Evolutionary conservation across 495 filamentous ascomycete species (phyloP), one percentile per base, ranked within the genome.

Genomic region (Podospora conica): DNA sequence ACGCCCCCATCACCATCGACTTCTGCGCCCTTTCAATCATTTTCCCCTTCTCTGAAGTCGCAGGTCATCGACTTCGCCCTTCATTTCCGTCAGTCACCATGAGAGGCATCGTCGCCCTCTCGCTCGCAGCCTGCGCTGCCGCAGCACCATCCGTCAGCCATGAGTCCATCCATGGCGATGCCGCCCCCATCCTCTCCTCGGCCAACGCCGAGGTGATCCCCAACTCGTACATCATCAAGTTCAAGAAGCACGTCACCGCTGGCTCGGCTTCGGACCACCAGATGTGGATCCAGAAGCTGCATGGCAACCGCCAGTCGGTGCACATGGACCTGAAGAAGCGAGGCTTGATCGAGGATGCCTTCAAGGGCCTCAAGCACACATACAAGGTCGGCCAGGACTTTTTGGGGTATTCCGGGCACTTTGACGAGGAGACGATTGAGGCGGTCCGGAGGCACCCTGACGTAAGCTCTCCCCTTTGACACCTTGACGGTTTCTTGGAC

Each of bases 201-300:
- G 78, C 83, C 27, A 88, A 89, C 71, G 83, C 92, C 27, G 80
- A 91, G 69, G 80, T 81, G 64, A 85, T 99, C 33, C 90, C 92
- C 57, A 90, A 97, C 81, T 92, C 91, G 53, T 99, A 98, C 78
- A 97, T 99, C 79, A 80, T 99, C 79, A 91, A 96, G 69, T 97
- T 99, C 86, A 98, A 99, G 88, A 90, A 94, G 78, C 92, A 97
- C 75, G 89, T 99, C 63, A 81, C 82, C 65, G 77, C 87, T 24
- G 79, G 80, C 21, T 81, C 85, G 61, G 91, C 90, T 12, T 76
- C 84, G 24, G 84, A 83, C 70, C 96, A 99, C 75, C 93, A 96
- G 75, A 86, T 76, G 76, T 99, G 96, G 96, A 89, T 99, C 72
- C 87, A 96, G 82, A 85, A 91, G 79, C 84, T 96, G 71, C 90